Base-by-base conservation (phyloP, 345 rosid species). In the Moringa oleifera region DNA sequence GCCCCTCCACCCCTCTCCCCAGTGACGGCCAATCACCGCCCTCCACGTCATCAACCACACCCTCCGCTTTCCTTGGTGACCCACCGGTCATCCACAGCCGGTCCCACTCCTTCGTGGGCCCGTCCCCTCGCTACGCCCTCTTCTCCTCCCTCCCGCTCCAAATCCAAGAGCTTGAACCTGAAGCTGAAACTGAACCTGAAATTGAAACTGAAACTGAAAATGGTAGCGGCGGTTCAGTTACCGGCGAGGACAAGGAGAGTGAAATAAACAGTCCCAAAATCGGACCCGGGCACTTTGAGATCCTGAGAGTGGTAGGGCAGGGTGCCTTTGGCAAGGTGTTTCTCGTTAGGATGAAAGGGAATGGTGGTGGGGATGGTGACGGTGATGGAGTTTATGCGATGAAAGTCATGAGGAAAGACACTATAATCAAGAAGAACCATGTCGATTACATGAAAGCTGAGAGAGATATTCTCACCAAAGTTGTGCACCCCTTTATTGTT, bases 271-370 rank as follows among this genome's bases (percentile, higher is more conserved):
- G 18, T 47, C 3, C 13, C 20, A 82, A 64, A 59, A 68, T 84
- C 41, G 87, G 93, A 49, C 82, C 83, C 0, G 73, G 67, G 59
- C 87, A 86, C 71, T 87, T 87, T 62, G 86, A 80, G 79, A 84
- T 82, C 21, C 31, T 87, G 78, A 77, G 89, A 72, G 75, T 87
- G 55, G 79, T 84, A 3, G 89, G 93, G 23, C 75, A 80, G 53
- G 93, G 93, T 4, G 89, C 89, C 17, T 87, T 84, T 61, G 93
- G 86, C 53, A 87, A 84, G 74, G 93, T 82, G 60, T 86, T 84
- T 68, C 87, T 65, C 55, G 93, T 87, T 60, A 82, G 79, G 71
- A 79, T 71, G 58, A 84, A 69, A 33, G 49, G 28, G 28, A 28
- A 59, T 51, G 50, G n/a, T 6, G 21, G 20, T 23, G 75, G 20